These are phyloP conservation scores for Guadua angustifolia DNA, from an alignment of 176 grass and related monocot genomes.

Conservation along the genomic window DNA sequence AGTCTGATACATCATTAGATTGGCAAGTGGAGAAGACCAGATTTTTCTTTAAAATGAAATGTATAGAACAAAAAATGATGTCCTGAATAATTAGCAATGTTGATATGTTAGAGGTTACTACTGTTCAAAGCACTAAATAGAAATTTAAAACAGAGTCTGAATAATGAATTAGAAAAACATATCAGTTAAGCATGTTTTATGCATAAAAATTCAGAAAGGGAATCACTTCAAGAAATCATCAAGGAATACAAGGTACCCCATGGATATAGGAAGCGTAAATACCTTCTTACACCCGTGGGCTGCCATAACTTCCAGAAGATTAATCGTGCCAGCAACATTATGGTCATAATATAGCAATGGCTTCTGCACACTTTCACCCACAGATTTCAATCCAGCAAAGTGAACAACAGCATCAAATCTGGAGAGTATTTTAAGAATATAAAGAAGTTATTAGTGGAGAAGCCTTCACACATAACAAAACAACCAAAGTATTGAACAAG, in stretches of 20 bases:
- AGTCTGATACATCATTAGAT: constrained; percentile 1
- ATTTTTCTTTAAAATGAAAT: constrained; percentile 9
- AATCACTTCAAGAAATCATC: constrained; percentile 14
- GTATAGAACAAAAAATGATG: neutral
- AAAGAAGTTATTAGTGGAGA: constrained; percentile 1
- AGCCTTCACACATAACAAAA: constrained; percentile 25
- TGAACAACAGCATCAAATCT: constrained; percentile 99
- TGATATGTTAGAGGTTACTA: neutral
- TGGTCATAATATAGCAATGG: constrained; percentile 94
- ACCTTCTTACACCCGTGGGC: constrained; percentile 96
- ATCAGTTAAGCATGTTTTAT: neutral
- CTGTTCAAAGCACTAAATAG: neutral
- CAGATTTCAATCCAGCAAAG: constrained; percentile 93
- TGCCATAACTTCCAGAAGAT: constrained; percentile 97
- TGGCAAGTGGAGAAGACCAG: neutral
- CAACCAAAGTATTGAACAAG: constrained; percentile 31
- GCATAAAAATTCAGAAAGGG: neutral
- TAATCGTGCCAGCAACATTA: constrained; percentile 82
- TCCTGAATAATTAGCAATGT: neutral
- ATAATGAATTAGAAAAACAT: constrained; percentile 27
- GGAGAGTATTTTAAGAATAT: constrained; percentile 36
- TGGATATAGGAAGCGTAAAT: constrained; percentile 39
- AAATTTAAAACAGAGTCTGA: neutral
- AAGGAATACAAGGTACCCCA: neutral
- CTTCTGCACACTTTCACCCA: constrained; percentile 92